Base-by-base conservation (phyloP, 305 asterid species). In the Ilex paraguariensis region DNA sequence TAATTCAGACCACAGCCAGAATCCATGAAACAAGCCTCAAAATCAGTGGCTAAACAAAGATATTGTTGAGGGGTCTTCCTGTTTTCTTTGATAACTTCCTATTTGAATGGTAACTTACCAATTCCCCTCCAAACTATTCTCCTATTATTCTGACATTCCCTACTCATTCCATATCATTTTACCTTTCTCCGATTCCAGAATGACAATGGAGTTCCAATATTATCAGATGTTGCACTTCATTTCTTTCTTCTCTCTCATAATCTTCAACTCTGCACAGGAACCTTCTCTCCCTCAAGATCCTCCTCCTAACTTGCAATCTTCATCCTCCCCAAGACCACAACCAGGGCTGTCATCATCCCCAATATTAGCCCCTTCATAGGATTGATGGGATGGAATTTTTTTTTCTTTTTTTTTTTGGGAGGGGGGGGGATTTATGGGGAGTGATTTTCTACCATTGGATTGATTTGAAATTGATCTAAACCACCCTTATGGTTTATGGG, bases 41-140 rank as follows among this genome's bases (percentile, higher is more conserved):
- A 42, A 21, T 21, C 48, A 42, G 48, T 42, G 8, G 48, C 10
- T 42, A 42, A 42, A 42, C 10, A 42, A 21, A 21, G 28, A 21
- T 21, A 21, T 42, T 42, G 8, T 42, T 11, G 12, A 42, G 12
- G 48, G 80, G 73, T 49, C 60, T 6, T 67, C 75, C 77, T 56
- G 4, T 65, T 65, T 66, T 60, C 76, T 61, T 49, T 67, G 63
- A 57, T 39, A 59, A 61, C 70, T 55, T 21, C 56, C 49, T 54
- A 54, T 71, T 44, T 66, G n/a, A 72, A 66, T 33, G 57, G 65
- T 56, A 64, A 14, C 13, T 50, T 32, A 73, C 31, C 63, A 57
- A 53, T 46, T 33, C 13, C 57, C 60, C 10, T 49, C 67, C 63
- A 61, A 51, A 45, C 60, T 56, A 13, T 3, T 6, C 45, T 61